A percentile compares a stretch with the other conserved stretches of the same genome.
phyloP scores from a whole-genome alignment of 208 protist genomes.

The Trypanosoma conorhini region DNA sequence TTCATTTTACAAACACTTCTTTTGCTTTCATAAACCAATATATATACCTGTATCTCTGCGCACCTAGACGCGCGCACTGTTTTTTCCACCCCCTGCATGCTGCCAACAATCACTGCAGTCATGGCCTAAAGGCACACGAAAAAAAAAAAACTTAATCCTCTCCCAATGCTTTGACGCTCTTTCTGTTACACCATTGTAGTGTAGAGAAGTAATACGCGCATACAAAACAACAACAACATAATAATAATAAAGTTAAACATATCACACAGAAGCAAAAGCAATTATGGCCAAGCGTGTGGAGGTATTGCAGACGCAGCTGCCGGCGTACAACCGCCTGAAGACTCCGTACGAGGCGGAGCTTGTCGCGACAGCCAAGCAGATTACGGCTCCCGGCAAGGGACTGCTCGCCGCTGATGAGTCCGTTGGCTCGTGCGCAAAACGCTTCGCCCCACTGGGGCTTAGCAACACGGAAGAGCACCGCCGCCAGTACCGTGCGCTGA shows the following conservation, averaged over 20 bases:
- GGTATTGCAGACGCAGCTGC: conserved; percentile 80
- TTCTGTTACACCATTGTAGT: neutral
- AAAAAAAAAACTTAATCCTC: no score
- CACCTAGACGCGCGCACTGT: no score
- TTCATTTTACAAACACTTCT: conserved; percentile 12
- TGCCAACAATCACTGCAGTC: no score
- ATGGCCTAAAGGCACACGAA: no score
- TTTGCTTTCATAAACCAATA: conserved; percentile 11
- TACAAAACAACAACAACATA: neutral
- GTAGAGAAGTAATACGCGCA: neutral
- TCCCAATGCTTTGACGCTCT: neutral
- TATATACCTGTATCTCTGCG: no score
- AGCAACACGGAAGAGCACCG: conserved; percentile 96
- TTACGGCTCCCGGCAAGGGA: conserved; percentile 93
- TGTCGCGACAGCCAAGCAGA: conserved; percentile 60
- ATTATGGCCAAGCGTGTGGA: conserved; percentile 54
- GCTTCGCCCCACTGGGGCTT: conserved; percentile 94
- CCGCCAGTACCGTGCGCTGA: conserved; percentile 93
- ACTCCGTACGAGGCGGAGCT: conserved; percentile 81
- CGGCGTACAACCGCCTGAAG: conserved; percentile 79
- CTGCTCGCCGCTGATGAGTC: conserved; percentile 97
- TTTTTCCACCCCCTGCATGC: no score
- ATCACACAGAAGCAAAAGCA: neutral
- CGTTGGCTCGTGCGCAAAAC: conserved; percentile 94
- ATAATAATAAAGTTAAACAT: conserved; percentile 7